Base-by-base conservation (phyloP, 805 yeast genomes). In the Wickerhamiella kurtzmanii region DNA sequence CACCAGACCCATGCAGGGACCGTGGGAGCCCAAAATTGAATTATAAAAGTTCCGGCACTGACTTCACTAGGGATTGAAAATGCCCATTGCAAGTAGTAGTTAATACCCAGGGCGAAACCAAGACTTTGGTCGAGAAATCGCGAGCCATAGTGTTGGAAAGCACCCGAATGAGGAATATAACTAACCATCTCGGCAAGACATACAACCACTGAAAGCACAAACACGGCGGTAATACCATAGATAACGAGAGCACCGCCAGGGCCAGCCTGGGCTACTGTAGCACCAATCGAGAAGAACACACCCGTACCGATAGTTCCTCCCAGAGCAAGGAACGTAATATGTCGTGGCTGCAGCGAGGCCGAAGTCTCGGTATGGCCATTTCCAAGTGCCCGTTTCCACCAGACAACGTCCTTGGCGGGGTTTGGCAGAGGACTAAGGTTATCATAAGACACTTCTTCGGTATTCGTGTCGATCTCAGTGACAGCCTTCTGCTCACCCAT, bases 271-370 rank as follows among this genome's bases (percentile, higher is more conserved):
- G 53, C 47, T 36, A 59, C 52, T 2, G 50, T 49, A 3, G 43
- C 53, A 3, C 57, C 58, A 2, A 50, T 51, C 16, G 55, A 41
- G 44, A 82, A 78, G 53, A 82, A 79, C 44, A 81, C 66, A 61
- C 87, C 89, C 4, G 87, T 79, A 59, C 89, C 92, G 51, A 82
- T 79, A 45, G 80, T 71, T 45, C 86, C 84, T 56, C 86, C 86
- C 51, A 80, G 70, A 46, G 87, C 84, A 56, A 81, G 79, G 78
- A 80, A 75, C 52, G 76, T 76, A 55, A 80, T 65, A 59, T 80
- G 85, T 60, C 86, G 69, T 25, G 73, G 69, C 55, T 74, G 76
- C 44, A 64, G 58, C 22, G 38, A 25, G 42, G 53, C 51, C 4
- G 45, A 41, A 18, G 53, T 48, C 44, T 51, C 50, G 2, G 47